Percentiles rank a stretch among this genome's conserved stretches.
Evolutionary conservation across 768 basidiomycete genomes (phyloP).

Genomic region (Candolleomyces eurysporus): DNA sequence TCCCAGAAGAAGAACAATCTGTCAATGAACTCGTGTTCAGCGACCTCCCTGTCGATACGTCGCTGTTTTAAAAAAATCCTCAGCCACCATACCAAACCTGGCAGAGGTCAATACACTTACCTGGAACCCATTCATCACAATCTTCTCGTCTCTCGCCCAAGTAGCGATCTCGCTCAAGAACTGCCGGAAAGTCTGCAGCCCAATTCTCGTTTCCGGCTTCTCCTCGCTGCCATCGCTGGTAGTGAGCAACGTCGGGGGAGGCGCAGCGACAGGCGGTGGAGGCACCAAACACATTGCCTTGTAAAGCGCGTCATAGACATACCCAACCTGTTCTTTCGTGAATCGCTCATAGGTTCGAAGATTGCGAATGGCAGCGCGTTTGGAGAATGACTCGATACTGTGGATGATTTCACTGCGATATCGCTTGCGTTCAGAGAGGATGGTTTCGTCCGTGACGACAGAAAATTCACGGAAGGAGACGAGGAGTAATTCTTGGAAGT

Average conservation of each 20-base stretch:
- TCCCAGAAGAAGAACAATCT: slow-evolving; percentile 97
- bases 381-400: slow-evolving; percentile 92
- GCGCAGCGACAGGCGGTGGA: slow-evolving; percentile 51
- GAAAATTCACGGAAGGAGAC: slow-evolving; percentile 98
- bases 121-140: slow-evolving; percentile 91
- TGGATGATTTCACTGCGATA: slow-evolving; percentile 89
- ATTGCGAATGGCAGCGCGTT: slow-evolving; percentile 87
- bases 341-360: slow-evolving; percentile 78
- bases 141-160: slow-evolving; percentile 93
- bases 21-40: slow-evolving; percentile 95
- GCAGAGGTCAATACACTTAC: slow-evolving; percentile 32
- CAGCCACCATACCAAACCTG: slow-evolving; percentile 4
- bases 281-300: slow-evolving; percentile 79
- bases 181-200: slow-evolving; percentile 76
- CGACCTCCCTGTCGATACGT: slow-evolving; percentile 85
- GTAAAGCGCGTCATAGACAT: slow-evolving; percentile 92
- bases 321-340: slow-evolving; percentile 80
- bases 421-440: slow-evolving; percentile 78
- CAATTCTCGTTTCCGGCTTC: slow-evolving; percentile 88
- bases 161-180: slow-evolving; percentile 92
- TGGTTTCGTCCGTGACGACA: slow-evolving; percentile 93
- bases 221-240: slow-evolving; percentile 66
- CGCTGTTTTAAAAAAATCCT: slow-evolving; percentile 44
- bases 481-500: slow-evolving; percentile 95
- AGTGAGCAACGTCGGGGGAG: slow-evolving; percentile 52